Conservation (phyloP, 164 flowering plant genomes). For the Litsea cubeba region DNA sequence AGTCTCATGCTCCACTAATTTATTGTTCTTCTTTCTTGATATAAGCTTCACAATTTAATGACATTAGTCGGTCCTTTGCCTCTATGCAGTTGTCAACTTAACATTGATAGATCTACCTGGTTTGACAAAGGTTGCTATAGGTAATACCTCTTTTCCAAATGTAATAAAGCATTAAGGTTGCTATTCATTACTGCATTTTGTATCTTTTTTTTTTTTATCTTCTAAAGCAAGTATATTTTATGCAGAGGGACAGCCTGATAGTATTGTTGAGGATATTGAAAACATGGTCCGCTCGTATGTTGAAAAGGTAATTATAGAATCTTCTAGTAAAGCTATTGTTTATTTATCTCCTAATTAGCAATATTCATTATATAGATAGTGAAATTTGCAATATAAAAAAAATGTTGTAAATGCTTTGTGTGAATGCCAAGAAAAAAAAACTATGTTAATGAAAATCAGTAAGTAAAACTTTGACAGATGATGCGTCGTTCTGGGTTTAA, state of each 20-base stretch:
- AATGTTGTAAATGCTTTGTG: too few species aligned
- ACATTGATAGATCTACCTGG: slow-evolving; percentile 97
- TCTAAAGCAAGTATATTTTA: background rate
- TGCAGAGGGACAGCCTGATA: slow-evolving; percentile 69
- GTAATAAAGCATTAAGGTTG: background rate
- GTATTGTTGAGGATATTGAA: slow-evolving; percentile 79
- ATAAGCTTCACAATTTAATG: background rate
- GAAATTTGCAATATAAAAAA: background rate
- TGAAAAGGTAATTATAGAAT: slow-evolving; percentile 62
- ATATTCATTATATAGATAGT: background rate
- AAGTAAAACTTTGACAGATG: too few species aligned
- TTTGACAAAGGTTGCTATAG: slow-evolving; percentile 96
- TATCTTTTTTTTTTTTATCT: background rate
- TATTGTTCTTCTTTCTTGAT: background rate
- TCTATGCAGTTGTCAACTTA: slow-evolving; percentile 80
- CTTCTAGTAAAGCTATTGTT: background rate
- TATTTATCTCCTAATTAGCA: background rate
- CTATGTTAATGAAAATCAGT: too few species aligned
- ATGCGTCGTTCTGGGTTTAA: too few species aligned
- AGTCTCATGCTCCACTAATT: background rate
- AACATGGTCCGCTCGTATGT: slow-evolving; percentile 83
- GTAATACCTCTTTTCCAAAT: slow-evolving; percentile 33
- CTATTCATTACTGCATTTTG: background rate
- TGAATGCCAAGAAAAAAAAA: too few species aligned
- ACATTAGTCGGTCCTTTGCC: background rate